A percentile compares a stretch with the other conserved stretches of the same genome.
These are phyloP conservation scores for Saccharomyces mikatae DNA, from an alignment of 805 yeast genomes.

Conservation along the genomic window DNA sequence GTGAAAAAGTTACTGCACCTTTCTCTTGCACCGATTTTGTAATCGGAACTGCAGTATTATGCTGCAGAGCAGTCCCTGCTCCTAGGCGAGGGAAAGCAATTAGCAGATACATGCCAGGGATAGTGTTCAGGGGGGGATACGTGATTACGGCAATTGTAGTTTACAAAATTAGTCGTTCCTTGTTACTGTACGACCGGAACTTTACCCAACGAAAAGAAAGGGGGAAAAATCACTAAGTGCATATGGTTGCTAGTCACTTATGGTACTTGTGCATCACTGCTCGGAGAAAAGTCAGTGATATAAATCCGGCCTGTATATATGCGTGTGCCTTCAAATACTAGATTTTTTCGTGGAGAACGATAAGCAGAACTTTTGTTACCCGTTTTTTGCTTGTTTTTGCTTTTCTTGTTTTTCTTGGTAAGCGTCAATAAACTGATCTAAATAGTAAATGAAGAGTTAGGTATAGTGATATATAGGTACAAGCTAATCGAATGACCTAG, in stretches of 20 bases:
- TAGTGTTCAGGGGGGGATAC: background rate
- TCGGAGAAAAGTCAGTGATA: background rate
- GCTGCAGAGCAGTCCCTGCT: background rate
- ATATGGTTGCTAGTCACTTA: background rate
- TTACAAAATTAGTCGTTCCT: background rate
- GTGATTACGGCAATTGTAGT: background rate
- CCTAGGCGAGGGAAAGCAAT: background rate
- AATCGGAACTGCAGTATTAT: background rate
- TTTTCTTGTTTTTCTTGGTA: background rate
- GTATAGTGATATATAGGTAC: background rate
- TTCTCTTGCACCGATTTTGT: background rate
- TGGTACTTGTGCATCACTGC: background rate
- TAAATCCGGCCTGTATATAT: no score
- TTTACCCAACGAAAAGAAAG: background rate
- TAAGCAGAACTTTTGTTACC: background rate
- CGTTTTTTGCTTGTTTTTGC: background rate
- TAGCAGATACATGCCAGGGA: background rate
- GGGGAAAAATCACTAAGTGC: background rate
- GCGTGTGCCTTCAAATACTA: background rate
- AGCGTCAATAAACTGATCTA: background rate
- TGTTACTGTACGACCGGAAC: background rate
- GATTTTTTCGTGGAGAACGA: background rate
- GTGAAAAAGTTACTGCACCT: background rate
- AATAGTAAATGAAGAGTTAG: background rate
- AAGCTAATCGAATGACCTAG: background rate